A percentile compares a stretch with the other conserved stretches of the same genome.
Conservation (phyloP, 345 rosid genomes). For the Bruguiera parviflora region DNA sequence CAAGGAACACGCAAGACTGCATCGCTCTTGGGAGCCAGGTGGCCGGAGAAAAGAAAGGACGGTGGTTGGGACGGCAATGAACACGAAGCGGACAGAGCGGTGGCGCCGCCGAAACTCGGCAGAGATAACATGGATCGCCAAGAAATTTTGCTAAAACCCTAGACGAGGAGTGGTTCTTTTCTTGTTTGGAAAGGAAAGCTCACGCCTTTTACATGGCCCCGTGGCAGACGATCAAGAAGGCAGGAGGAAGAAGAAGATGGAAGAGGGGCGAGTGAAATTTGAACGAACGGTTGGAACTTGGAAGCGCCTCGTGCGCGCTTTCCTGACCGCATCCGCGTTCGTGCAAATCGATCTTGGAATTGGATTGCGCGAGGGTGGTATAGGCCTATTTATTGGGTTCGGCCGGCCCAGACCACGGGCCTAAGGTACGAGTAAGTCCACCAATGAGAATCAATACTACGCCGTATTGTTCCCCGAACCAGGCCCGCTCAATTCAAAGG, state of each 20-base stretch:
- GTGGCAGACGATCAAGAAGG: neutral
- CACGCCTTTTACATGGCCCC: neutral
- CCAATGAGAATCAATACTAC: too few relatives aligned
- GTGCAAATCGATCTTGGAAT: too few relatives aligned
- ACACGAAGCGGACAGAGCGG: constrained; percentile 26
- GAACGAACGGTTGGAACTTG: constrained; percentile 40
- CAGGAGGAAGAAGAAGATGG: neutral
- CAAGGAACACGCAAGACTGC: constrained; percentile 15
- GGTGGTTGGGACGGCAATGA: constrained; percentile 5
- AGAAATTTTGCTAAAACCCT: neutral
- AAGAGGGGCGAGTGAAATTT: constrained; percentile 4
- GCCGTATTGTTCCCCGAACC: too few relatives aligned
- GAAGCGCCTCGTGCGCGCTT: constrained; percentile 22
- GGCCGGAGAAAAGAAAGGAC: neutral
- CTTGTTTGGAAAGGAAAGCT: neutral
- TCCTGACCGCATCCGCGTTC: constrained; percentile 4
- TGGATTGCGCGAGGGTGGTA: constrained; percentile 8
- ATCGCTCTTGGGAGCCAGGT: constrained; percentile 10
- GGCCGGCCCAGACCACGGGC: too few relatives aligned
- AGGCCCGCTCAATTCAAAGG: too few relatives aligned
- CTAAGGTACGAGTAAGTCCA: too few relatives aligned
- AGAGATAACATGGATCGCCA: constrained; percentile 35
- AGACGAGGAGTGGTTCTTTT: neutral
- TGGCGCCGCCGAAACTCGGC: constrained; percentile 32
- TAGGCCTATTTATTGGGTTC: neutral